Evolutionary conservation across 768 basidiomycete genomes (phyloP), one percentile per base, ranked within the genome.

Genomic region (Kwoniella dendrophila): DNA sequence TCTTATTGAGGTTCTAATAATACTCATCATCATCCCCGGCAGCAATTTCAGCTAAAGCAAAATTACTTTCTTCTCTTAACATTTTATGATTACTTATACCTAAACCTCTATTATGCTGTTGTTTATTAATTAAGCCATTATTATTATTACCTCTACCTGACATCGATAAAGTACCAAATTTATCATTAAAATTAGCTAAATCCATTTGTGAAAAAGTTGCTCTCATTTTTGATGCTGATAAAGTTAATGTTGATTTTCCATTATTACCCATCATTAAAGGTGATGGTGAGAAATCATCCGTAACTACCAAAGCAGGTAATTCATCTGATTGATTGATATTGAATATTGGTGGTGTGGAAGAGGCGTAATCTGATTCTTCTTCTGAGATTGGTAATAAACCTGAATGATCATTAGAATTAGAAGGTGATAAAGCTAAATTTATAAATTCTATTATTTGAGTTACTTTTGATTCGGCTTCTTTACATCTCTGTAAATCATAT

Each of bases 51-150:
- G 64, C 64, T 33, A 73, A 59, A 43, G 60, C 72, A 61, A 70
- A 69, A n/a, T 56, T 38, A 44, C 71, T 73, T 48, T 75, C 74
- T 33, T 75, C 71, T 32, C 69, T 71, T 40, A 75, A 56, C 73
- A 75, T 72, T 60, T 64, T 67, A 11, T 61, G 63, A 1, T 61
- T 56, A 18, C 63, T 63, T 22, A 36, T 50, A 43, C 58, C 66
- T 24, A 29, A 36, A 12, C 63, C 58, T 32, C 20, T 51, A n/a
- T n/a, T n/a, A n/a, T n/a, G n/a, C n/a, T n/a, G n/a, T n/a, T n/a
- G n/a, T n/a, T n/a, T n/a, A n/a, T n/a, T n/a, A n/a, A n/a, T n/a
- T n/a, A n/a, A n/a, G 3, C 61, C 61, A 4, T 2, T 18, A 8
- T 52, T 32, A 44, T 47, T 50, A 34, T 36, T 34, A 6, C 53